These are phyloP conservation scores for Macrophomina phaseolina DNA, from an alignment of 2,329 filamentous ascomycete genomes.

Conservation along the genomic window DNA sequence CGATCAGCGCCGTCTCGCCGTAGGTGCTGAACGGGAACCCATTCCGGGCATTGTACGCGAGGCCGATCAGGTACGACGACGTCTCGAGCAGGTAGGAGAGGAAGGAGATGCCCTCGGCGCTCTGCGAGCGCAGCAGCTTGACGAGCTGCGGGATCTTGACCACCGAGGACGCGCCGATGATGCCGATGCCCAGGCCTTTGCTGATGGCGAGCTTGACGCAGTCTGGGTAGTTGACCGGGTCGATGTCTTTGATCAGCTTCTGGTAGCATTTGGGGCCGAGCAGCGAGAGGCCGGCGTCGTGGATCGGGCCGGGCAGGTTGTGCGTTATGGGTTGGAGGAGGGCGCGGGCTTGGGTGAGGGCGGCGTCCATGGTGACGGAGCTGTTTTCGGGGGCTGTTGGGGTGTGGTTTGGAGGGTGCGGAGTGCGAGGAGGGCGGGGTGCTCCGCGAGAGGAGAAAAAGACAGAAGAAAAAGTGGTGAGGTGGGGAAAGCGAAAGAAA, in stretches of 20 bases:
- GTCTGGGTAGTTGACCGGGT: constrained; percentile 70
- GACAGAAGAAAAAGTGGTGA: background rate
- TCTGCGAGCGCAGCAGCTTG: constrained; percentile 83
- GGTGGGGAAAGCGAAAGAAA: background rate
- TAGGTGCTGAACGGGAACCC: constrained; percentile 96
- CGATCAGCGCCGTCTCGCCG: constrained; percentile 91
- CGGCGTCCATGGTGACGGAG: constrained; percentile 30
- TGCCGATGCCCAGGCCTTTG: constrained; percentile 91
- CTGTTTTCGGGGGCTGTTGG: background rate
- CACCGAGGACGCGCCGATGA: constrained; percentile 85
- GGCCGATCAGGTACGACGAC: constrained; percentile 80
- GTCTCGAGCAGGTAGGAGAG: constrained; percentile 94
- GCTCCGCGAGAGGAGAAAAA: background rate
- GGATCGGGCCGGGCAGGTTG: constrained; percentile 49
- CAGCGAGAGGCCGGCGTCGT: constrained; percentile 55
- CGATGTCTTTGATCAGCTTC: constrained; percentile 82
- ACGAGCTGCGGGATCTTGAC: constrained; percentile 98
- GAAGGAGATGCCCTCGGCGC: constrained; percentile 84
- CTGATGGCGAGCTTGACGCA: constrained; percentile 91
- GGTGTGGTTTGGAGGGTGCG: background rate
- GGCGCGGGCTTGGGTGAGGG: constrained; percentile 53
- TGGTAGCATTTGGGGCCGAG: constrained; percentile 86
- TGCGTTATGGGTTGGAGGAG: constrained; percentile 52
- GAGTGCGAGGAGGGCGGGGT: too few relatives aligned
- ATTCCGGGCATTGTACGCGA: constrained; percentile 91